phyloP scores from a whole-genome alignment of 1,139 yeast species.

The Pichia kudriavzevii region DNA sequence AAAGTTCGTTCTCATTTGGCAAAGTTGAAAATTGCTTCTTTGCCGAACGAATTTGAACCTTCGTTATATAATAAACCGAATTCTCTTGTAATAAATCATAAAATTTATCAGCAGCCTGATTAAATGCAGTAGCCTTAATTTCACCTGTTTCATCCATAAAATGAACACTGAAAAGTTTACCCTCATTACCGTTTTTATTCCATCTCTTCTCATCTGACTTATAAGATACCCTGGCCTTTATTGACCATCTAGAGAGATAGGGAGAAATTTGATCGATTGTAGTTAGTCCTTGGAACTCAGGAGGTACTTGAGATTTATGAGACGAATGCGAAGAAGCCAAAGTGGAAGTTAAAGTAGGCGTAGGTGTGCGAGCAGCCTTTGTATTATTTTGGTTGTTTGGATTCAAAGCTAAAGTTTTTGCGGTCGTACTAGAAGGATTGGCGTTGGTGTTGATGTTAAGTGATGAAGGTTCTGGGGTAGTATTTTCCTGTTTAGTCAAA shows the following conservation, averaged over 20 bases:
- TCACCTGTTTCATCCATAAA: slow-evolving; percentile 93
- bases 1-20: slow-evolving; percentile 81
- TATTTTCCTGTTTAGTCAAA: neutral
- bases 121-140: slow-evolving; percentile 92
- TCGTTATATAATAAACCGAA: slow-evolving; percentile 76
- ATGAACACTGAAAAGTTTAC: slow-evolving; percentile 81
- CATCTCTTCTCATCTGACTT: slow-evolving; percentile 86
- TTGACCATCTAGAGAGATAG: slow-evolving; percentile 84
- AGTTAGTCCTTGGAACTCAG: slow-evolving; percentile 33
- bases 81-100: slow-evolving; percentile 79
- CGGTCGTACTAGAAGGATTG: slow-evolving; percentile 1
- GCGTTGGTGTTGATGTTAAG: neutral
- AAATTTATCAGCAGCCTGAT: slow-evolving; percentile 74
- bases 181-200: slow-evolving; percentile 82
- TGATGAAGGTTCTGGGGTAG: neutral
- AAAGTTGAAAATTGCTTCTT: slow-evolving; percentile 82
- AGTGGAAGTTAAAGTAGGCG: slow-evolving; percentile 8
- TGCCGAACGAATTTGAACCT: slow-evolving; percentile 74
- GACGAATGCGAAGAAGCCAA: slow-evolving; percentile 10
- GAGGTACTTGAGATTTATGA: slow-evolving; percentile 21
- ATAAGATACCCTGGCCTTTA: slow-evolving; percentile 82
- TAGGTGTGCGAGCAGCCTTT: slow-evolving; percentile 16
- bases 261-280: slow-evolving; percentile 90
- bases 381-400: slow-evolving; percentile 21
- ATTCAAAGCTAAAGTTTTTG: too few species aligned